These are phyloP conservation scores for Aphelidium insulamus DNA, from an alignment of 371 early-diverging fungal genomes.

Conservation along the genomic window DNA sequence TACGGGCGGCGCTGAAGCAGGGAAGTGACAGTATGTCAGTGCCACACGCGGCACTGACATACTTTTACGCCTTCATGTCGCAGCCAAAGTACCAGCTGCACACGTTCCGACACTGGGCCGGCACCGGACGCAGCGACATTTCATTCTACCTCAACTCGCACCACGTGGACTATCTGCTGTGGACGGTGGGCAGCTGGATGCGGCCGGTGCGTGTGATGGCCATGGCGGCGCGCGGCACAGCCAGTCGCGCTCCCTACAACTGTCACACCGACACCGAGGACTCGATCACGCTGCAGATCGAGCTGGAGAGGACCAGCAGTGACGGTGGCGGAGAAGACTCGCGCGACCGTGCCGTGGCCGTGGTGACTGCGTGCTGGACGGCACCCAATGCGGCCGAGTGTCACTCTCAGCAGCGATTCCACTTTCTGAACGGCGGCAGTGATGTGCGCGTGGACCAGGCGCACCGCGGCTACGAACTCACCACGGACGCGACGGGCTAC, in stretches of 20 bases:
- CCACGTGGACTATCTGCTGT: conserved; percentile 22
- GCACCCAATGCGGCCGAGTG: conserved; percentile 21
- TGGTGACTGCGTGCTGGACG: conserved; percentile 25
- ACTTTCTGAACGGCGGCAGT: conserved; percentile 16
- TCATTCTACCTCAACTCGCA: conserved; percentile 20
- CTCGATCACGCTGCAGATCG: conserved; percentile 22
- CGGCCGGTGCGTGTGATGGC: conserved; percentile 16
- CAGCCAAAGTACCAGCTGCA: conserved; percentile 22
- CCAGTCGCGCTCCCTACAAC: conserved; percentile 11
- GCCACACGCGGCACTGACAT: conserved; percentile 17
- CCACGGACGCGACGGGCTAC: conserved; percentile 13
- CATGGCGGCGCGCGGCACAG: conserved; percentile 16
- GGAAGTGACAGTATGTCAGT: conserved; percentile 1
- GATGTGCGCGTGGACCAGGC: conserved; percentile 26
- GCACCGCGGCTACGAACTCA: conserved; percentile 20
- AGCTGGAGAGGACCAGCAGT: conserved; percentile 5
- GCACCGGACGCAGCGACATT: conserved; percentile 20
- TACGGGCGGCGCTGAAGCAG: background rate
- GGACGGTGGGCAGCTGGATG: conserved; percentile 13
- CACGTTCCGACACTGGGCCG: conserved; percentile 22
- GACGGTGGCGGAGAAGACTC: conserved; percentile 15
- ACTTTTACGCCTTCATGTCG: conserved; percentile 21
- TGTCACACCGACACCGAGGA: conserved; percentile 16
- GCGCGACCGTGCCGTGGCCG: too few relatives aligned
- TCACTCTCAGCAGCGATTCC: conserved; percentile 25